A percentile compares a stretch with the other conserved stretches of the same genome.
Conservation (phyloP, 176 grass and related monocot genomes). For the Carex kokanica region DNA sequence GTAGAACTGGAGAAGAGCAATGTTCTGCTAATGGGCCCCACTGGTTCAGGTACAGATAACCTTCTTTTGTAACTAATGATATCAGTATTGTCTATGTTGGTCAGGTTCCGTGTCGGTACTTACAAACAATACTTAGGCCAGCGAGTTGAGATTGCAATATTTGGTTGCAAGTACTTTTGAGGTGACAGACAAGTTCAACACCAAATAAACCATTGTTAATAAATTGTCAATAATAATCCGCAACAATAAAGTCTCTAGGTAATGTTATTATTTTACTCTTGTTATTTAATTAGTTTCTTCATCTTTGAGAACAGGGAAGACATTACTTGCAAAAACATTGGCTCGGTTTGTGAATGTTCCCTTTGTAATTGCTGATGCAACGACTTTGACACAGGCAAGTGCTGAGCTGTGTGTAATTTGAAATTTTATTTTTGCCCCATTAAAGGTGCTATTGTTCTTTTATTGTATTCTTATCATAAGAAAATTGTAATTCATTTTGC, state of each 20-base stretch:
- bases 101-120: not conserved
- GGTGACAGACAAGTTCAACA: not conserved
- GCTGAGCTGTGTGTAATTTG: not conserved
- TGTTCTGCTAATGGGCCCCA: conserved; percentile 93
- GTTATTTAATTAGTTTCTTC: conserved; percentile 31
- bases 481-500: conserved; percentile 1
- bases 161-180: conserved; percentile 8
- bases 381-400: conserved; percentile 97
- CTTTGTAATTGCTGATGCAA: conserved; percentile 99
- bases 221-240: not conserved
- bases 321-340: conserved; percentile 96
- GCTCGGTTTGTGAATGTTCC: conserved; percentile 99
- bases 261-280: not conserved
- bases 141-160: not conserved
- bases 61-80: conserved; percentile 7
- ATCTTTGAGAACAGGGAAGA: conserved; percentile 71
- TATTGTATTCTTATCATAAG: conserved; percentile 4
- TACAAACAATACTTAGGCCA: not conserved
- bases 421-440: not conserved
- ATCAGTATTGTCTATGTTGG: not conserved
- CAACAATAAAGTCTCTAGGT: not conserved
- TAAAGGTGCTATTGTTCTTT: not conserved
- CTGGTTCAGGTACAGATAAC: conserved; percentile 74
- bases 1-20: conserved; percentile 99
- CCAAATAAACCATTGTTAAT: not conserved